Percentiles rank a stretch among this genome's conserved stretches.
Evolutionary conservation across 139 green algal genomes (phyloP).

Genomic region (Auxenochlorella protothecoides): DNA sequence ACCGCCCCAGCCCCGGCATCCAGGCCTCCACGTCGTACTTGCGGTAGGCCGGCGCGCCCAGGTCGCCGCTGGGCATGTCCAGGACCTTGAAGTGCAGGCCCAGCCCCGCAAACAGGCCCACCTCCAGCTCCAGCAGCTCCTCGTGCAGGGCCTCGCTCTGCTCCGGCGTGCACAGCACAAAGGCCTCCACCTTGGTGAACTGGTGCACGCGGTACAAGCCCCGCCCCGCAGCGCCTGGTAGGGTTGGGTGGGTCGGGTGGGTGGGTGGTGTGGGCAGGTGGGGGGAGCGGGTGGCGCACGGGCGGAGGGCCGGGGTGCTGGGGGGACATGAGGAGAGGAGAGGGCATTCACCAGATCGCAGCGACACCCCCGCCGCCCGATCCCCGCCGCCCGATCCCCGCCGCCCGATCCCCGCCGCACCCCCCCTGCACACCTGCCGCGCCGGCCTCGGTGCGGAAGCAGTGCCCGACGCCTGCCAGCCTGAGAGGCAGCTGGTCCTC

Average conservation of each 20-base stretch:
- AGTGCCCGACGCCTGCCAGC: slow-evolving; percentile 86
- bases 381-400: too few species aligned
- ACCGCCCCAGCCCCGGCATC: slow-evolving; percentile 93
- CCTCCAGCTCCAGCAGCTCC: slow-evolving; percentile 71
- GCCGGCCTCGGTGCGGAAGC: slow-evolving; percentile 95
- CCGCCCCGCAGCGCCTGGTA: slow-evolving; percentile 48
- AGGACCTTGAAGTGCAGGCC: slow-evolving; percentile 95
- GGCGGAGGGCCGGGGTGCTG: too few species aligned
- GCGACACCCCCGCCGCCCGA: too few species aligned
- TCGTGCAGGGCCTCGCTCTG: slow-evolving; percentile 82
- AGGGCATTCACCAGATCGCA: too few species aligned
- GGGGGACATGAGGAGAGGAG: too few species aligned
- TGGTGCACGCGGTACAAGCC: slow-evolving; percentile 97
- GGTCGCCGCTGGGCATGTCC: slow-evolving; percentile 92
- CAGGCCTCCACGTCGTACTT: slow-evolving; percentile 98
- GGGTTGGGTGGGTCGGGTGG: neutral
- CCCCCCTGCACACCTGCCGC: slow-evolving; percentile 42
- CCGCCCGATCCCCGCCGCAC: too few species aligned
- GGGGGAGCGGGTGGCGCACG: neutral
- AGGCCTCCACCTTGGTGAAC: slow-evolving; percentile 99
- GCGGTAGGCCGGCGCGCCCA: slow-evolving; percentile 90
- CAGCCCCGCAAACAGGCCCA: slow-evolving; percentile 80
- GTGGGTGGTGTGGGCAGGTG: neutral
- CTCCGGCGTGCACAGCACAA: slow-evolving; percentile 82
- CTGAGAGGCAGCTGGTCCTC: slow-evolving; percentile 79